Evolutionary conservation across 169 alveolate genomes (phyloP).

Genomic region (Eimeria tenella): DNA sequence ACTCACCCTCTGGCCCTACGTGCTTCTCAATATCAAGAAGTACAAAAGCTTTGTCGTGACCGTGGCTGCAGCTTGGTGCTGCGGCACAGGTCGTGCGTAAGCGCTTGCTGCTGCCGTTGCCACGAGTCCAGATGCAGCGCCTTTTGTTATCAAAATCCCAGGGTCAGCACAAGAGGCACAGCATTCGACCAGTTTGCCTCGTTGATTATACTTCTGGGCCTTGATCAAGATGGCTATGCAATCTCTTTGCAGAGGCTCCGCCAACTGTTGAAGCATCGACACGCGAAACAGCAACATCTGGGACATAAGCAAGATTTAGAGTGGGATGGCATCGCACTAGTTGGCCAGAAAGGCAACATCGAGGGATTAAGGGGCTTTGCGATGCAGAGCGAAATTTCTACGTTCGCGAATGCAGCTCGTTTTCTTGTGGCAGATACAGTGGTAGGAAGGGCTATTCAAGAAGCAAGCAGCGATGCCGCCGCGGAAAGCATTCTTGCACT

Average conservation of each 20-base stretch:
- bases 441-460: conserved; percentile 26
- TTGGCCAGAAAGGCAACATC: neutral
- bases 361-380: neutral
- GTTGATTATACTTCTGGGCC: conserved; percentile 17
- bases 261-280: conserved; percentile 5
- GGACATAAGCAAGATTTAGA: neutral
- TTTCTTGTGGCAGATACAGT: conserved; percentile 10
- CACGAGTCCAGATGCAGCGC: conserved; percentile 1
- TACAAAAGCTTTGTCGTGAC: neutral
- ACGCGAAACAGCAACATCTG: neutral
- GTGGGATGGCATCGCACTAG: conserved; percentile 18
- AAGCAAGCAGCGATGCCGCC: neutral
- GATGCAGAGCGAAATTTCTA: no score
- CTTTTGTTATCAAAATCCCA: neutral
- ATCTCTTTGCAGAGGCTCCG: conserved; percentile 11
- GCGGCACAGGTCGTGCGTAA: conserved; percentile 38
- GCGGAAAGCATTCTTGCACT: conserved; percentile 23
- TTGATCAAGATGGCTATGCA: neutral
- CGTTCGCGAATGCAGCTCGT: neutral
- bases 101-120: conserved; percentile 49
- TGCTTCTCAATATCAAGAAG: neutral
- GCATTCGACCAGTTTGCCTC: neutral
- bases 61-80: conserved; percentile 51
- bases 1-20: conserved; percentile 41
- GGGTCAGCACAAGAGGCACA: neutral